Evolutionary conservation across 106 monocot species (phyloP), one percentile per base, ranked within the genome.

Genomic region (Apostasia shenzhenica): DNA sequence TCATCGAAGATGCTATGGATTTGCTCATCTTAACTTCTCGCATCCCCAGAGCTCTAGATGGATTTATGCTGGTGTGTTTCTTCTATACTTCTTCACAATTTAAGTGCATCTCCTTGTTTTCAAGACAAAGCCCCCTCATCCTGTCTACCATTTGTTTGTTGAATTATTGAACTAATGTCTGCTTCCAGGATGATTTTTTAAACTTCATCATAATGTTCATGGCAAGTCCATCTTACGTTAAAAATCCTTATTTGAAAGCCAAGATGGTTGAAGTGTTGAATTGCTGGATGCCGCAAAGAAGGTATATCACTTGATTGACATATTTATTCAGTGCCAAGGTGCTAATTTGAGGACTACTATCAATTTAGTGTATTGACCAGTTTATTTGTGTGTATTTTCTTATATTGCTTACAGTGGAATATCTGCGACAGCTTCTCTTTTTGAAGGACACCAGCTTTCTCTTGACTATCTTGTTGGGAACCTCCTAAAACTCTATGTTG

Each of bases 151-250:
- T 41, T 12, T 72, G 1, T 40, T 13, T 8, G 53, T 48, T 37
- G 10, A 14, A 14, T 49, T 64, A 1, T 44, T 57, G 8, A 55
- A 14, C 59, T 79, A 42, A 39, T 81, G 48, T 68, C 11, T 26
- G 26, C 63, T 42, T 58, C 26, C 92, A 97, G 97, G 97, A 97
- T 70, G 92, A 97, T 12, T 97, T 97, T 74, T 72, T 97, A 74
- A 97, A 90, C 73, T 97, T 97, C 70, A 97, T 97, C 54, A 97
- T 97, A 61, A 97, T 97, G 97, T 97, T 97, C 84, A 97, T 97
- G 97, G 92, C 85, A 44, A 87, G 92, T 54, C 86, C 92, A 38
- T 77, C 84, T 40, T 92, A 97, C 70, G 61, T 97, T 10, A 97
- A 92, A 62, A 97, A 97, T 71, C 97, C 97, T 45, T 92, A 97